Conservation (phyloP, 2,329 filamentous ascomycete species). For the Penicillium sp. region DNA sequence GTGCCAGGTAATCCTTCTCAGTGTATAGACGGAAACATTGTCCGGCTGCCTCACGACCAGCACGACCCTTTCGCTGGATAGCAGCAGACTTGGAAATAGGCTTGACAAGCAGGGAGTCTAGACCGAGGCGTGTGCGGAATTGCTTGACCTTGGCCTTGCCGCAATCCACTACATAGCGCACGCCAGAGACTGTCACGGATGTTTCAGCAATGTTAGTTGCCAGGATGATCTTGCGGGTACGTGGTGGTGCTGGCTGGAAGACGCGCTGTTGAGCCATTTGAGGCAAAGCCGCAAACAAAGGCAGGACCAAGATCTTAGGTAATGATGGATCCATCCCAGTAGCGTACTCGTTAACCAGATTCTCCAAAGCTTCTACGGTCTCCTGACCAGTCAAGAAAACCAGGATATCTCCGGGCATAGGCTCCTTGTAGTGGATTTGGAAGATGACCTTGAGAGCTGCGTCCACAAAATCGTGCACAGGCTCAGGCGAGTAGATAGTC, state of each 20-base stretch:
- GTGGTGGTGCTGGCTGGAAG: constrained; percentile 70
- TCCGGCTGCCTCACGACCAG: constrained; percentile 85
- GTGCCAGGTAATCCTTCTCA: constrained; percentile 65
- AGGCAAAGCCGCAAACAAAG: constrained; percentile 85
- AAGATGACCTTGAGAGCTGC: constrained; percentile 78
- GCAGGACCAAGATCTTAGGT: constrained; percentile 67
- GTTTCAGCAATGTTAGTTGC: constrained; percentile 99
- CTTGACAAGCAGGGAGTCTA: constrained; percentile 87
- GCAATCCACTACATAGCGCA: constrained; percentile 86
- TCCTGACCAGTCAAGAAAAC: constrained; percentile 93
- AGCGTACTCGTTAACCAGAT: constrained; percentile 77
- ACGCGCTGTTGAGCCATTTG: constrained; percentile 82
- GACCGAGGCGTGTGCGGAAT: constrained; percentile 76
- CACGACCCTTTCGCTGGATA: constrained; percentile 85
- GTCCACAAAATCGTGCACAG: constrained; percentile 79
- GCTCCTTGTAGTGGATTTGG: constrained; percentile 80
- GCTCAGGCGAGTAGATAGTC: constrained; percentile 68
- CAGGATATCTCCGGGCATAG: constrained; percentile 88
- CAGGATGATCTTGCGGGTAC: constrained; percentile 83
- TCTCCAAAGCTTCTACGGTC: constrained; percentile 79
- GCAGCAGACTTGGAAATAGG: constrained; percentile 92
- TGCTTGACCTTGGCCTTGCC: constrained; percentile 95
- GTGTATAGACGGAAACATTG: constrained; percentile 91
- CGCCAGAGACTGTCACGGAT: constrained; percentile 90
- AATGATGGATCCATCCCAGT: constrained; percentile 69